phyloP scores from a whole-genome alignment of 2,329 filamentous ascomycete species.

The Cyanodermella asteris region DNA sequence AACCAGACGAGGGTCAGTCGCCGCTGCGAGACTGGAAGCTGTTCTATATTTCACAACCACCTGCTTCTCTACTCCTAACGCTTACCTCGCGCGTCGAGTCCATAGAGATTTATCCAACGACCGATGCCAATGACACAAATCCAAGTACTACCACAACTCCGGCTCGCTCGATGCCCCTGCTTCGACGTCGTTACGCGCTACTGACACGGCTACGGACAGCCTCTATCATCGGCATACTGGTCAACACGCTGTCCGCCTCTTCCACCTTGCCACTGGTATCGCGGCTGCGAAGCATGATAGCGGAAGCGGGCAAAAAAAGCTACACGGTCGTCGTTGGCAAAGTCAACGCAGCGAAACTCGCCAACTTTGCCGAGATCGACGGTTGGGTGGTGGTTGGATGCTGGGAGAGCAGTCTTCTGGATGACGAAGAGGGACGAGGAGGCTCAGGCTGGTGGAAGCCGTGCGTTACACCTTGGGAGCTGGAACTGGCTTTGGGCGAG shows the following conservation, averaged over 20 bases:
- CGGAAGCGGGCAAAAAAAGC: conserved; percentile 68
- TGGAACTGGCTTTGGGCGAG: conserved; percentile 59
- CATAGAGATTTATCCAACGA: conserved; percentile 54
- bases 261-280: conserved; percentile 73
- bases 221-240: conserved; percentile 75
- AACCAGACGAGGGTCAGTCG: conserved; percentile 22
- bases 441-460: conserved; percentile 84
- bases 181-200: conserved; percentile 74
- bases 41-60: conserved; percentile 68
- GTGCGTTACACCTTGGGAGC: conserved; percentile 85
- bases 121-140: conserved; percentile 11
- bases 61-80: conserved; percentile 64
- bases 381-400: conserved; percentile 96
- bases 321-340: conserved; percentile 96
- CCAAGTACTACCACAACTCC: conserved; percentile 28
- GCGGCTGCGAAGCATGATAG: conserved; percentile 50
- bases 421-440: conserved; percentile 65
- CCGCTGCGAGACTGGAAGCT: conserved; percentile 46
- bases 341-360: conserved; percentile 82
- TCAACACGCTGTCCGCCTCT: conserved; percentile 82
- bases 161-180: too few species aligned
- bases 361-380: conserved; percentile 87
- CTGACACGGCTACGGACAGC: conserved; percentile 60
- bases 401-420: conserved; percentile 87
- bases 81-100: conserved; percentile 61